These are phyloP conservation scores for Vigna nakashimae DNA, from an alignment of 306 rosid species.

Conservation along the genomic window DNA sequence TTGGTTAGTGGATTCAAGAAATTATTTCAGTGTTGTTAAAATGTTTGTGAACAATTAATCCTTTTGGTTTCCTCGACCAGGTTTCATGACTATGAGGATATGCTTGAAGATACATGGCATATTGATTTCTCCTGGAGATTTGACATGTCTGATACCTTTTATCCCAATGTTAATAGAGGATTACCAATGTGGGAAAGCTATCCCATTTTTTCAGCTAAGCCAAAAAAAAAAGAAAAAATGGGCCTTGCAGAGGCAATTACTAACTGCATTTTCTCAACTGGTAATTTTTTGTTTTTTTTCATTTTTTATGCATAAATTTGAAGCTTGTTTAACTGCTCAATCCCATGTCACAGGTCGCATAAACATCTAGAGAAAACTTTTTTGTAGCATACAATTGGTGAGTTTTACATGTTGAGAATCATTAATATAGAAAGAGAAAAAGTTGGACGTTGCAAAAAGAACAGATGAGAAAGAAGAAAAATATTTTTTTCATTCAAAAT, in stretches of 20 bases:
- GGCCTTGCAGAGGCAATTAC: conserved; percentile 97
- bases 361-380: conserved; percentile 91
- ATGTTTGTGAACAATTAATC: conserved; percentile 6
- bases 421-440: too few species aligned
- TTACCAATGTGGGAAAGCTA: conserved; percentile 89
- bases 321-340: conserved; percentile 41
- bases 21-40: conserved; percentile 40
- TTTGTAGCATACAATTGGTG: conserved; percentile 96
- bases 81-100: conserved; percentile 89
- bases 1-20: conserved; percentile 63
- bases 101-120: conserved; percentile 95
- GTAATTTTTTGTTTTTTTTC: conserved; percentile 46
- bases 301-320: conserved; percentile 36
- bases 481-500: too few species aligned
- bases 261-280: conserved; percentile 87
- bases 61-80: conserved; percentile 47
- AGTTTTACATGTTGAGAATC: conserved; percentile 46
- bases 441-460: too few species aligned
- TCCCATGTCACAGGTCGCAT: conserved; percentile 75
- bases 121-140: conserved; percentile 79
- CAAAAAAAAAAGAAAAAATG: conserved; percentile 86
- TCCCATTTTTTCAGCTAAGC: conserved; percentile 75
- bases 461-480: too few species aligned
- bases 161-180: conserved; percentile 72
- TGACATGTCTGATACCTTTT: conserved; percentile 74